Evolutionary conservation across 768 basidiomycete species (phyloP).

Genomic region (Tricholoma saponaceum): DNA sequence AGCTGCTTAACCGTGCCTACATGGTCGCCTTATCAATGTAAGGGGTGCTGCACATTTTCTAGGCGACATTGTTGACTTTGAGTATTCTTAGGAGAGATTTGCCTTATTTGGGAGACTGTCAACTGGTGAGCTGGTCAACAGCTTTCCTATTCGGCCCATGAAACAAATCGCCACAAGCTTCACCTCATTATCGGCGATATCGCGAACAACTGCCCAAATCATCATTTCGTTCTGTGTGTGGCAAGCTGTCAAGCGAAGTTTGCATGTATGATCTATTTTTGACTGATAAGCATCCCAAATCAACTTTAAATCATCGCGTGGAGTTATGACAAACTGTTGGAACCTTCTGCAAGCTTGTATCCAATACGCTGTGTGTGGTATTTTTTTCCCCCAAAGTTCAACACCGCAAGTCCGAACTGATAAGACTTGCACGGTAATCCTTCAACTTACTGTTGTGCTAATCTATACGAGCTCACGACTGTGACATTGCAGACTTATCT

Average conservation of each 20-base stretch:
- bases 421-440: background rate
- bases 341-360: background rate
- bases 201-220: constrained; percentile 19
- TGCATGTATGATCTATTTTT: background rate
- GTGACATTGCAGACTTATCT: background rate
- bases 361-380: background rate
- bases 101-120: constrained; percentile 23
- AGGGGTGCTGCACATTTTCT: constrained; percentile 11
- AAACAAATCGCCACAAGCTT: constrained; percentile 18
- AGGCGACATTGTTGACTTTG: background rate
- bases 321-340: background rate
- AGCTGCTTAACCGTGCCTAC: background rate
- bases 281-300: background rate
- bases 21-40: background rate
- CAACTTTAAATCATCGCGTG: background rate
- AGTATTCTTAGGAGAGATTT: constrained; percentile 14
- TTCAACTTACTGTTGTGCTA: background rate
- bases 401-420: background rate
- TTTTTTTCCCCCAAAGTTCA: background rate
- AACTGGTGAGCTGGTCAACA: constrained; percentile 15
- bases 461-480: background rate
- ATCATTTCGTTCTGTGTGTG: constrained; percentile 19
- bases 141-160: constrained; percentile 13
- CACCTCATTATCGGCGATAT: constrained; percentile 23
- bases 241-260: background rate